Conservation (phyloP, 2,329 filamentous ascomycete genomes). For the Cercospora berteroae region DNA sequence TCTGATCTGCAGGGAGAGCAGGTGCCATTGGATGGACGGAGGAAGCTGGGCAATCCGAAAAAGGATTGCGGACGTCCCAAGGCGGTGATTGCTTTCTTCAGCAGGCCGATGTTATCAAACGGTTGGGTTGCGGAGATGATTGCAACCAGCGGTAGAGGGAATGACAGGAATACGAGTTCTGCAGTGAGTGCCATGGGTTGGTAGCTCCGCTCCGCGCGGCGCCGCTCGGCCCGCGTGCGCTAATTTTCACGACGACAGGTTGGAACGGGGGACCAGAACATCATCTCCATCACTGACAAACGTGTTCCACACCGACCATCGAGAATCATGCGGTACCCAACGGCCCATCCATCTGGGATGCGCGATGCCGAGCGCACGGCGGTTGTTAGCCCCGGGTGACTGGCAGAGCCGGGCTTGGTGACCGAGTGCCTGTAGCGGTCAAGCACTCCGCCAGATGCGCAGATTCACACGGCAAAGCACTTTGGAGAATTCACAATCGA, state of each 20-base stretch:
- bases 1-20: not conserved
- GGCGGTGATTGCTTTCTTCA: not conserved
- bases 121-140: not conserved
- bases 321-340: not conserved
- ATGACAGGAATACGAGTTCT: not conserved
- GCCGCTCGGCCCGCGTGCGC: not conserved
- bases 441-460: not conserved
- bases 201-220: not conserved
- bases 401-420: not conserved
- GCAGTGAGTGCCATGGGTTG: not conserved
- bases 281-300: not conserved
- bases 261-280: not conserved
- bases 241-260: not conserved
- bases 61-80: not conserved
- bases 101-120: not conserved
- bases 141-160: not conserved
- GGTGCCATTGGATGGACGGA: slow-evolving; percentile 7
- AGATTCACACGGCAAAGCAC: not conserved
- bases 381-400: not conserved
- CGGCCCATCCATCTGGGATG: not conserved
- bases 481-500: not conserved
- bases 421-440: not conserved
- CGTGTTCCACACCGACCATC: not conserved
- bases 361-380: not conserved
- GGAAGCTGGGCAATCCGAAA: not conserved